Conservation (phyloP, 768 basidiomycete species). For the Lactarius sp. region DNA sequence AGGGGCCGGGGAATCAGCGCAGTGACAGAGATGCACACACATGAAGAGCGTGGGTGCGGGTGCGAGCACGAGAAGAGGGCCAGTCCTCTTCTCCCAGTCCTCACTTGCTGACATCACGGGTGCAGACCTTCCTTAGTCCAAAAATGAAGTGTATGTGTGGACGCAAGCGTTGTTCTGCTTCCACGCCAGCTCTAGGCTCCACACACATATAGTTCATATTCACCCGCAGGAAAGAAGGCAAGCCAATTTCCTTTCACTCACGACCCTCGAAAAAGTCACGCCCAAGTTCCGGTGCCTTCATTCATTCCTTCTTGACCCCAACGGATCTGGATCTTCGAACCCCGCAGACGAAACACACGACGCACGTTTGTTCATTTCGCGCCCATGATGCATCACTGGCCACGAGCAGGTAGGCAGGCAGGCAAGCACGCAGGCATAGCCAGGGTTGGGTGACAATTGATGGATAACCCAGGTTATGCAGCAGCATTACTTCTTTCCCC, state of each 20-base stretch:
- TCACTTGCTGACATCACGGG: conserved; percentile 3
- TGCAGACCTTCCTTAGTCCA: background rate
- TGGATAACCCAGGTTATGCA: background rate
- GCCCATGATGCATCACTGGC: background rate
- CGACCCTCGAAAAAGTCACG: background rate
- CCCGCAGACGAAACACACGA: background rate
- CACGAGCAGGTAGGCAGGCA: background rate
- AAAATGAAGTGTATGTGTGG: background rate
- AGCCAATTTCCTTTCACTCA: background rate
- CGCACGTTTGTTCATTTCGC: conserved; percentile 1
- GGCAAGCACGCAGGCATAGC: background rate
- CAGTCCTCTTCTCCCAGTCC: background rate
- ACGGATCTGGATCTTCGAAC: background rate
- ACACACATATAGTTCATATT: background rate
- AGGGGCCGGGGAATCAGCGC: conserved; percentile 3
- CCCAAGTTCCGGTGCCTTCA: conserved; percentile 10
- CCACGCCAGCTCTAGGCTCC: conserved; percentile 1
- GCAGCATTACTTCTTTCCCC: background rate
- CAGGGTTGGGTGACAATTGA: background rate
- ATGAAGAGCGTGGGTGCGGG: background rate
- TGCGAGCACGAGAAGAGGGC: background rate
- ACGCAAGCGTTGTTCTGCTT: background rate
- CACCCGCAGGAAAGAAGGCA: too few species aligned
- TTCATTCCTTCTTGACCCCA: background rate
- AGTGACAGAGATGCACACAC: background rate